A percentile compares a stretch with the other conserved stretches of the same genome.
Evolutionary conservation across 345 rosid species (phyloP).

Genomic region (Corchorus capsularis): DNA sequence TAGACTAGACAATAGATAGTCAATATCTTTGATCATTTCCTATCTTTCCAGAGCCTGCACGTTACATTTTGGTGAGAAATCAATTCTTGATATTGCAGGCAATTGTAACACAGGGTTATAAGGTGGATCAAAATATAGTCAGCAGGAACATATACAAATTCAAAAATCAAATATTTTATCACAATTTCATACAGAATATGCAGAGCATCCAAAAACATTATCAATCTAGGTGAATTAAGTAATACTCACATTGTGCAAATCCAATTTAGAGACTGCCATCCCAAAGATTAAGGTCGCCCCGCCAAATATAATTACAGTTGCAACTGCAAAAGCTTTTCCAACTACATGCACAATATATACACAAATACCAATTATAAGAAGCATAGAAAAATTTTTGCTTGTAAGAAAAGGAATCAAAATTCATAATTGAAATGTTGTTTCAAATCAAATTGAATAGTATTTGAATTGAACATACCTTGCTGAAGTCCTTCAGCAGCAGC

Average conservation of each 20-base stretch:
- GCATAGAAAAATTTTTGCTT: neutral
- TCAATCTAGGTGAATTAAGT: neutral
- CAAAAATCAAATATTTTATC: neutral
- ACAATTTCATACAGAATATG: neutral
- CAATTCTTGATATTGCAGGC: neutral
- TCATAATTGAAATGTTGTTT: neutral
- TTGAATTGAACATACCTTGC: slow-evolving; percentile 41
- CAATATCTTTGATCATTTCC: neutral
- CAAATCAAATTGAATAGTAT: neutral
- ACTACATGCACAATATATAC: slow-evolving; percentile 39
- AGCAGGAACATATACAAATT: neutral
- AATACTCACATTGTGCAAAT: slow-evolving; percentile 59
- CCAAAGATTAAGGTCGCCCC: slow-evolving; percentile 63
- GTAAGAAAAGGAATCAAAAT: neutral
- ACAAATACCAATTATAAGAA: neutral
- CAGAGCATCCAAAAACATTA: neutral
- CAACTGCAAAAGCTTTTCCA: slow-evolving; percentile 83
- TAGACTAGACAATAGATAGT: neutral
- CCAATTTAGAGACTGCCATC: slow-evolving; percentile 62
- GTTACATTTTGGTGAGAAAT: neutral
- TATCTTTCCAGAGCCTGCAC: neutral
- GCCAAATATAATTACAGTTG: slow-evolving; percentile 75
- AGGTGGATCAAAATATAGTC: neutral
- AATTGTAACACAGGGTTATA: neutral
- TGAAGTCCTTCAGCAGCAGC: slow-evolving; percentile 90